Base-by-base conservation (phyloP, 2,329 filamentous ascomycete species). In the Colletotrichum echinochloae region DNA sequence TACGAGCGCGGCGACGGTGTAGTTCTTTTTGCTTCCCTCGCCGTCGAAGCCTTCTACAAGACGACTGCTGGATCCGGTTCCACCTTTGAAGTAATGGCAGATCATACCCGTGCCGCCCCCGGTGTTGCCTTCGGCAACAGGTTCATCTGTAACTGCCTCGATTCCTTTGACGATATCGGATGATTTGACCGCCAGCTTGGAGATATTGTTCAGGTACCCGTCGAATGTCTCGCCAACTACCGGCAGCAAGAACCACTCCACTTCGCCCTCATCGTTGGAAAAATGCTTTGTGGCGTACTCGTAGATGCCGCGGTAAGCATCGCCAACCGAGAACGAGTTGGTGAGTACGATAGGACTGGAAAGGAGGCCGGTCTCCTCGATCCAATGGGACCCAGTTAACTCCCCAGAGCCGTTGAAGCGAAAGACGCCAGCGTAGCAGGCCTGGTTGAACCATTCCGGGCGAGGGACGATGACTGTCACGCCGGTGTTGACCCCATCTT, bases 41-140 rank as follows among this genome's bases (percentile, higher is more conserved):
- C 57, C 65, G 54, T 82, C 81, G 30, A 82, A 73, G 0, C 86
- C 86, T 2, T 80, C 78, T n/a, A 92, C 84, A 9, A 88, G 73
- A 30, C 90, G 84, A 57, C 86, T 89, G 74, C 86, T 86, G 0
- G 86, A 89, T 1, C 90, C 90, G 0, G 90, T 92, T 0, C 90
- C 90, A 44, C 89, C 90, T 76, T 92, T 91, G 81, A 89, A 91
- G 72, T 85, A 85, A 74, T 91, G 88, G 75, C 88, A 90, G 46
- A 89, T 84, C 89, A 92, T 91, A 18, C 89, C 90, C 0, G 89
- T 90, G n/a, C 90, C 90, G 23, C 90, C 90, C 3, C 90, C 90
- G 1, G 85, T 85, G 73, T 88, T 89, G 0, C 90, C 90, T 78
- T 92, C 90, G 2, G 79, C 78, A 0, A 92, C 89, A 0, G 81